Conservation (phyloP, 306 rosid genomes). For the Cucumis hystrix region DNA sequence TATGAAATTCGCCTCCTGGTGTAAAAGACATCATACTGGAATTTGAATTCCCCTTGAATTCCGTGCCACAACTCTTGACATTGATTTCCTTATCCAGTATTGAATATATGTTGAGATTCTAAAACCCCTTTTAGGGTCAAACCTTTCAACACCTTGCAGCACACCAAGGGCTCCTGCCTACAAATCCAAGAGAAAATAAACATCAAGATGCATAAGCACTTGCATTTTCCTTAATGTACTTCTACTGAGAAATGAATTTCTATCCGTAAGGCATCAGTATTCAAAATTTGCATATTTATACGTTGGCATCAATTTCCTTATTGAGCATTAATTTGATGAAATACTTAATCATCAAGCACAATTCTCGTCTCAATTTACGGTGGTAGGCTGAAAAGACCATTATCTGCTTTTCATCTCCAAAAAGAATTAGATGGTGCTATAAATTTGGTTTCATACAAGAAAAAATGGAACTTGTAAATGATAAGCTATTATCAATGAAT, state of each 20-base stretch:
- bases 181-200: not conserved
- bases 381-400: not conserved
- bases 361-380: not conserved
- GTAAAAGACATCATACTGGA: conserved; percentile 47
- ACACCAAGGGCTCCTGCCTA: conserved; percentile 80
- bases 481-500: not conserved
- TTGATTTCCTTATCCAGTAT: conserved; percentile 82
- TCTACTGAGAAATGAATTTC: not conserved
- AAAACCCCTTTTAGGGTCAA: conserved; percentile 64
- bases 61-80: conserved; percentile 53
- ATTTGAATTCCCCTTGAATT: conserved; percentile 56
- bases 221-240: not conserved
- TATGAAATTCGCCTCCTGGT: not conserved
- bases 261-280: not conserved
- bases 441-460: not conserved
- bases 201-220: not conserved
- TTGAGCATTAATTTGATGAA: not conserved
- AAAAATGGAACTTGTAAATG: not conserved
- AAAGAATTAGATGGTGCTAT: not conserved
- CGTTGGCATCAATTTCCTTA: not conserved
- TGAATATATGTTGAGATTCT: conserved; percentile 87
- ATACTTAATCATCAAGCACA: not conserved
- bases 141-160: conserved; percentile 88
- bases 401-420: not conserved
- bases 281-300: not conserved